These are phyloP conservation scores for Boletus subparvulus DNA, from an alignment of 768 basidiomycete species.

Conservation along the genomic window DNA sequence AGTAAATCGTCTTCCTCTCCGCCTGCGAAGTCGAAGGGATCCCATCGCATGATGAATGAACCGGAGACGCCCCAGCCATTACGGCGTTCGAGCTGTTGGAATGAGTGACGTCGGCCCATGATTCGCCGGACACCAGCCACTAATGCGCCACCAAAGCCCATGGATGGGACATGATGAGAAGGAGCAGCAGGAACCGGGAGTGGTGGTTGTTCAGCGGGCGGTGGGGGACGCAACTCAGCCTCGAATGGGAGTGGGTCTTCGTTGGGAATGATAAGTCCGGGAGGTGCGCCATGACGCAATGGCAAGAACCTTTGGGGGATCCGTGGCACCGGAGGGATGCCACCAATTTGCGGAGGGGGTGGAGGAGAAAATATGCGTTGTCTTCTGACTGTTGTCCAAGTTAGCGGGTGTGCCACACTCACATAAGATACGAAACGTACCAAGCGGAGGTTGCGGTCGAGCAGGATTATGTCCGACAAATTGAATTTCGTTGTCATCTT, in stretches of 20 bases:
- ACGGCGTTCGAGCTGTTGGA: constrained; percentile 14
- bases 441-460: constrained; percentile 12
- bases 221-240: constrained; percentile 24
- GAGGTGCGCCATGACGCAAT: constrained; percentile 35
- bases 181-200: constrained; percentile 42
- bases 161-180: constrained; percentile 56
- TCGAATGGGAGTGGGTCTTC: constrained; percentile 55
- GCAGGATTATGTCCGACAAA: constrained; percentile 26
- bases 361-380: constrained; percentile 46
- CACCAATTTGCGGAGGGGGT: constrained; percentile 39
- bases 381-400: constrained; percentile 14
- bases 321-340: constrained; percentile 58
- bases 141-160: constrained; percentile 67
- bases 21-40: constrained; percentile 23
- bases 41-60: constrained; percentile 31
- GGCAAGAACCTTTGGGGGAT: constrained; percentile 43
- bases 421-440: constrained; percentile 12
- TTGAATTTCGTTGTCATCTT: constrained; percentile 38
- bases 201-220: constrained; percentile 26
- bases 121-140: constrained; percentile 42
- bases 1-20: constrained; percentile 12
- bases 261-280: constrained; percentile 51
- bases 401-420: neutral
- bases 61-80: constrained; percentile 26
- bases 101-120: constrained; percentile 12